Conservation (phyloP, 805 yeast species). For the Sugiyamaella qingdaonensis region DNA sequence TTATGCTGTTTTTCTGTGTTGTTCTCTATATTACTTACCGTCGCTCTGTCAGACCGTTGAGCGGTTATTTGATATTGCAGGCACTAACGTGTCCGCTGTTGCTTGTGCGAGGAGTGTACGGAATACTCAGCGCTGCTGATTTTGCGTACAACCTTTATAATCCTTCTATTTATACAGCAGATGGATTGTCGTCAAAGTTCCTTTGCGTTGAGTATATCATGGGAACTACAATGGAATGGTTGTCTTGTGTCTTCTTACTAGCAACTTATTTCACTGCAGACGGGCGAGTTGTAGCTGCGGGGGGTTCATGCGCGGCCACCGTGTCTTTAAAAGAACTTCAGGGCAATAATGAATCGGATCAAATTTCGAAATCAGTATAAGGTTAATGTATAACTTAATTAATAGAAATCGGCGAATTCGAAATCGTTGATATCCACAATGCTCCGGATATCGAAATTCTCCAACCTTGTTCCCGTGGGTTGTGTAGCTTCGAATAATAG, state of each 20-base stretch:
- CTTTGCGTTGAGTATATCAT: conserved; percentile 18
- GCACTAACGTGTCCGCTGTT: conserved; percentile 10
- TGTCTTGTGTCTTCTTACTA: conserved; percentile 1
- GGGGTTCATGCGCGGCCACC: background rate
- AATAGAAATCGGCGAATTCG: conserved; percentile 1
- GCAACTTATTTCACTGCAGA: conserved; percentile 6
- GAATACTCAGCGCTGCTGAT: conserved; percentile 14
- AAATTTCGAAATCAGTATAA: background rate
- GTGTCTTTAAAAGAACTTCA: background rate
- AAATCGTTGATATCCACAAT: background rate
- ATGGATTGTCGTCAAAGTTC: conserved; percentile 9
- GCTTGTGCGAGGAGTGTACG: conserved; percentile 18
- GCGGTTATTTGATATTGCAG: background rate
- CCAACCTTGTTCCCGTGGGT: background rate
- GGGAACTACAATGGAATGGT: conserved; percentile 20
- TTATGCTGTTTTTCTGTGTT: conserved; percentile 8
- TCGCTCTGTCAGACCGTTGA: too few species aligned
- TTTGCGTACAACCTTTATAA: conserved; percentile 14
- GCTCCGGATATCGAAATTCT: background rate
- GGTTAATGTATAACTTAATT: background rate
- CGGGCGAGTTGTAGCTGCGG: background rate
- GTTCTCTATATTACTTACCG: conserved; percentile 1
- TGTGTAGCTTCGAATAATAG: background rate
- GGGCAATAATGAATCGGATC: background rate
- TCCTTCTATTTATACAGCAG: conserved; percentile 10